phyloP scores from a whole-genome alignment of 805 yeast genomes.

The Teunomyces pallodes region DNA sequence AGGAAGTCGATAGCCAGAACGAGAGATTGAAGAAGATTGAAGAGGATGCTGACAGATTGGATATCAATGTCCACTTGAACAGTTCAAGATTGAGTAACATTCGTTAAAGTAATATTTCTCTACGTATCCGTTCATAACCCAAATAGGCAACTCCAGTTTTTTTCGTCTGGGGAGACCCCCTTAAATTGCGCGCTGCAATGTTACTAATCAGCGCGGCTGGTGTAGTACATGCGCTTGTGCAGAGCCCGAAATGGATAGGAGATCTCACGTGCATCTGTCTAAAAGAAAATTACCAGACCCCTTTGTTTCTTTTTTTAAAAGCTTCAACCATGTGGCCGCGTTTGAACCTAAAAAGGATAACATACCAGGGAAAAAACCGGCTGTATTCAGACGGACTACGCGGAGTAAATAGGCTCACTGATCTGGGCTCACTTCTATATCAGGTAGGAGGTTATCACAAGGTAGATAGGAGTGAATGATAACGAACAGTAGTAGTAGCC shows the following conservation, averaged over 20 bases:
- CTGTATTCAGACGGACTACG: neutral
- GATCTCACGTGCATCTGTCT: conserved; percentile 2
- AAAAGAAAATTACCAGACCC: neutral
- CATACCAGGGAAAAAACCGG: too few relatives aligned
- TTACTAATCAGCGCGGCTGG: neutral
- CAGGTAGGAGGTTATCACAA: too few relatives aligned
- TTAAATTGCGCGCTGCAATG: neutral
- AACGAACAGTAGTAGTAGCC: neutral
- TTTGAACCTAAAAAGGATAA: neutral
- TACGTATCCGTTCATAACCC: neutral
- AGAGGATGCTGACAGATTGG: conserved; percentile 80
- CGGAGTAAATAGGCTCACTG: neutral
- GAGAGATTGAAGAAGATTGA: conserved; percentile 69
- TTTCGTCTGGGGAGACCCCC: neutral
- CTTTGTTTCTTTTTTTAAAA: too few relatives aligned
- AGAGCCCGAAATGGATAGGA: neutral
- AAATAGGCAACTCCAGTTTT: neutral
- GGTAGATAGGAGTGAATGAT: too few relatives aligned
- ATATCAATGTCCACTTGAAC: conserved; percentile 78
- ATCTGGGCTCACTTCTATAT: too few relatives aligned
- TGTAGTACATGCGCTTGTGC: neutral
- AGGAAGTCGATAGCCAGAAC: conserved; percentile 80
- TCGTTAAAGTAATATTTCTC: conserved; percentile 21
- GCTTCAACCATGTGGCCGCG: neutral
- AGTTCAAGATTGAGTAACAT: conserved; percentile 63